These are phyloP conservation scores for Diplotaxis tenuifolia DNA, from an alignment of 345 rosid species.

Conservation along the genomic window DNA sequence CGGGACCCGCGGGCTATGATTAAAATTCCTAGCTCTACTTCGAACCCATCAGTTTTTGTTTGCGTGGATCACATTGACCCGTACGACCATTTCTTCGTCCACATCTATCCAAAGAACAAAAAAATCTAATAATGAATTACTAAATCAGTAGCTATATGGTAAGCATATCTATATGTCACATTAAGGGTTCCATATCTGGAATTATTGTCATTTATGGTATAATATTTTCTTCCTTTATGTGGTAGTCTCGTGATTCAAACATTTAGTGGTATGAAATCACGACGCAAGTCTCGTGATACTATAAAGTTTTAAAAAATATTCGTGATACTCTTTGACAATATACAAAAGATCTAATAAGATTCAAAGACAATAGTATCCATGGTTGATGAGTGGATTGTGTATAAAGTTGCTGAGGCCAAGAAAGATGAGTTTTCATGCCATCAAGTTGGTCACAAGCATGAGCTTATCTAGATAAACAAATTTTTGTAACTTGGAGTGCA, in stretches of 20 bases:
- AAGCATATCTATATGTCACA: background rate
- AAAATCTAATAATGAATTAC: background rate
- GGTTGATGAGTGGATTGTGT: too few relatives aligned
- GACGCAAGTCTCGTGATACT: conserved; percentile 2
- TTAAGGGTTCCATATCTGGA: background rate
- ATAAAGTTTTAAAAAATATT: background rate
- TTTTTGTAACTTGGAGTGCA: too few relatives aligned
- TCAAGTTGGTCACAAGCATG: too few relatives aligned
- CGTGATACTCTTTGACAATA: conserved; percentile 16
- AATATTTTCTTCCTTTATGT: conserved; percentile 8
- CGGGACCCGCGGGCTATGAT: too few relatives aligned
- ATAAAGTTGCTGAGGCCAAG: too few relatives aligned
- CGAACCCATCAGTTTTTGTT: conserved; percentile 30
- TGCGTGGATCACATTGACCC: conserved; percentile 25
- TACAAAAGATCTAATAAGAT: background rate
- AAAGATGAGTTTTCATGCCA: too few relatives aligned
- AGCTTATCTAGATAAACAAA: too few relatives aligned
- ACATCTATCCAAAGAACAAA: background rate
- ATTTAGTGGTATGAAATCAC: conserved; percentile 1
- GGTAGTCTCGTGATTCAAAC: background rate
- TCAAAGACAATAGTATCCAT: background rate
- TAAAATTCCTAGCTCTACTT: too few relatives aligned
- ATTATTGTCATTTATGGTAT: background rate
- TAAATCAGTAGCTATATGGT: background rate
- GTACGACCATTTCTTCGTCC: background rate